A percentile compares a stretch with the other conserved stretches of the same genome.
Evolutionary conservation across 768 basidiomycete species (phyloP).

Genomic region (Trametes sanguinea): DNA sequence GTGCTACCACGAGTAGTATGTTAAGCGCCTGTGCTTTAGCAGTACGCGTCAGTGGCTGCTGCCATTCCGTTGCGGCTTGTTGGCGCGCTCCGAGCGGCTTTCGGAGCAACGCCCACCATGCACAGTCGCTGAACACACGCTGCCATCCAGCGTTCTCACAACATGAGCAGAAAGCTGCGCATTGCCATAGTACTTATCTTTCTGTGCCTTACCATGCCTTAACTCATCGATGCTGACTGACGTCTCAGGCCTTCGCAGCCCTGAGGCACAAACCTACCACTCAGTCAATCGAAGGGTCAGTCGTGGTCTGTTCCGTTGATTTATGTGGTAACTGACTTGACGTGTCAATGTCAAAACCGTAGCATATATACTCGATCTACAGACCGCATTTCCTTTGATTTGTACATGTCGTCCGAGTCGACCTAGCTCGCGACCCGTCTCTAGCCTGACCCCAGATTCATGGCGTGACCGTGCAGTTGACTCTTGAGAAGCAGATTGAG

Average conservation of each 20-base stretch:
- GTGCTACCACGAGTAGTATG: background rate
- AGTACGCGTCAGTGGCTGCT: no score
- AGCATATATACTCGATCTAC: slow-evolving; percentile 51
- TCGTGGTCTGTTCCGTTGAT: background rate
- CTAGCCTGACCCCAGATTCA: background rate
- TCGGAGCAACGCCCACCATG: slow-evolving; percentile 11
- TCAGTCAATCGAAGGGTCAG: slow-evolving; percentile 45
- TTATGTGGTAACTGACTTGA: background rate
- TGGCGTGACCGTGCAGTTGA: slow-evolving; percentile 48
- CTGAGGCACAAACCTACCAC: slow-evolving; percentile 47
- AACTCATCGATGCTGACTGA: background rate
- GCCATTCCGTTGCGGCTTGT: no score
- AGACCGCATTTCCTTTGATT: slow-evolving; percentile 35
- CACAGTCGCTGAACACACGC: background rate
- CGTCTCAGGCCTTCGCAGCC: slow-evolving; percentile 45
- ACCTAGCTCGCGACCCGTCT: background rate
- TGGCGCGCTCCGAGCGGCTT: background rate
- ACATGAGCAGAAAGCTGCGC: slow-evolving; percentile 15
- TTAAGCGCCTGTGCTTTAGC: background rate
- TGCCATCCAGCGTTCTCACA: background rate
- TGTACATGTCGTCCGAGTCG: background rate
- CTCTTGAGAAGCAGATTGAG: slow-evolving; percentile 42
- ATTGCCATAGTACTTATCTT: slow-evolving; percentile 19
- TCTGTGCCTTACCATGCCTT: background rate
- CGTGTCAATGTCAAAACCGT: background rate